A percentile compares a stretch with the other conserved stretches of the same genome.
Conservation (phyloP, 2,329 filamentous ascomycete species). For the Raffaelea albimanens region DNA sequence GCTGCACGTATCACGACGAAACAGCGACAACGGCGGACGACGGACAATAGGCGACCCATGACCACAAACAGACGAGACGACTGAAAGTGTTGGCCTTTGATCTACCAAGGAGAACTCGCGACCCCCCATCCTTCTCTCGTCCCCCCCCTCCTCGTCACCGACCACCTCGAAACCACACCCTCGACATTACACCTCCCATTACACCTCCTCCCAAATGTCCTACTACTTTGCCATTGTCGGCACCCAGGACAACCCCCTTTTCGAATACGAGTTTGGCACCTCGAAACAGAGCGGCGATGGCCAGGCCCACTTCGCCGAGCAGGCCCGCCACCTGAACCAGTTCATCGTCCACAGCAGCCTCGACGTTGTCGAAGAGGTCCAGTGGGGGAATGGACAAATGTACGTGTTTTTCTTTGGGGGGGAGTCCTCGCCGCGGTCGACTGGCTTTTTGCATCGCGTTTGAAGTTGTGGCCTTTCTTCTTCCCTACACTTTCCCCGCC, state of each 20-base stretch:
- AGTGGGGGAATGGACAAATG: conserved; percentile 85
- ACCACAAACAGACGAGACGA: no score
- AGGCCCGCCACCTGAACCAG: conserved; percentile 89
- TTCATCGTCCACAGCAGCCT: conserved; percentile 92
- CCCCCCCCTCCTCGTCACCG: no score
- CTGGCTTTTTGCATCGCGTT: not conserved
- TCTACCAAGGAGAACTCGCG: no score
- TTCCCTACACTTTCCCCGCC: no score
- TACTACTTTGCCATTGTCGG: conserved; percentile 98
- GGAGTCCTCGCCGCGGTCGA: not conserved
- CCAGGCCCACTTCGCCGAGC: conserved; percentile 75
- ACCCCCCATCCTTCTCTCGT: no score
- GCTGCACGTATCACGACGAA: no score
- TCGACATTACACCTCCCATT: not conserved
- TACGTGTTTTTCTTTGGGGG: no score
- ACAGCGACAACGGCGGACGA: no score
- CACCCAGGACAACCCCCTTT: conserved; percentile 89
- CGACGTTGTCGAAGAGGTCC: conserved; percentile 91
- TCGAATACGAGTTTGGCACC: conserved; percentile 94
- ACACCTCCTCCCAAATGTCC: conserved; percentile 53
- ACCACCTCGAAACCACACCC: no score
- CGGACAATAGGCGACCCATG: no score
- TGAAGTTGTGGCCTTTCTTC: no score
- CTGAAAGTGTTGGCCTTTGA: no score
- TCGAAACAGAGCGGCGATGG: conserved; percentile 95